Percentiles rank a stretch among this genome's conserved stretches.
phyloP scores from a whole-genome alignment of 306 rosid species.

The Rosa multiflora region DNA sequence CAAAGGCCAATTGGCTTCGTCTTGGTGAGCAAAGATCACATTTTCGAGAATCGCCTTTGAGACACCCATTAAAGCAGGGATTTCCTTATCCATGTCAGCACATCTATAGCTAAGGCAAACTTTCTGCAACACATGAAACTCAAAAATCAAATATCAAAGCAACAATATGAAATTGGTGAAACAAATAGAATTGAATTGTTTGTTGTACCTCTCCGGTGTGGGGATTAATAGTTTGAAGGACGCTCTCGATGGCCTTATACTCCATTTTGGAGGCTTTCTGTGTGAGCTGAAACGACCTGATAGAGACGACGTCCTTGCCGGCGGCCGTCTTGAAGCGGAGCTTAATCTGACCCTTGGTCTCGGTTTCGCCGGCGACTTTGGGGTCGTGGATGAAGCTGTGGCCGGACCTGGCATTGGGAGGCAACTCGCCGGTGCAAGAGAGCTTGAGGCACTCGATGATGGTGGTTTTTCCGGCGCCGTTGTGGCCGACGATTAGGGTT shows the following conservation, averaged over 20 bases:
- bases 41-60: conserved; percentile 93
- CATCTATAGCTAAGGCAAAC: conserved; percentile 95
- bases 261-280: conserved; percentile 97
- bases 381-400: conserved; percentile 99
- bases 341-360: conserved; percentile 94
- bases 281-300: conserved; percentile 92
- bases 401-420: conserved; percentile 95
- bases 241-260: conserved; percentile 93
- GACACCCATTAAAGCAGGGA: conserved; percentile 95
- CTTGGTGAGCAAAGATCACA: conserved; percentile 93
- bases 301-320: conserved; percentile 80
- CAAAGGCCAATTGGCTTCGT: conserved; percentile 99
- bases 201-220: conserved; percentile 74
- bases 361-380: conserved; percentile 94
- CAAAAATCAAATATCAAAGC: conserved; percentile 7
- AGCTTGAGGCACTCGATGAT: conserved; percentile 96
- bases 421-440: conserved; percentile 94
- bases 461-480: conserved; percentile 96
- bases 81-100: conserved; percentile 91
- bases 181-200: neutral
- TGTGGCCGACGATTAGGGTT: conserved; percentile 95
- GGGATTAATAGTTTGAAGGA: conserved; percentile 92
- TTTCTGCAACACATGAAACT: conserved; percentile 41
- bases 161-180: neutral
- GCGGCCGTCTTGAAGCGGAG: conserved; percentile 91